Evolutionary conservation across 345 rosid genomes (phyloP), one percentile per base, ranked within the genome.

Genomic region (Trapa bicornis): DNA sequence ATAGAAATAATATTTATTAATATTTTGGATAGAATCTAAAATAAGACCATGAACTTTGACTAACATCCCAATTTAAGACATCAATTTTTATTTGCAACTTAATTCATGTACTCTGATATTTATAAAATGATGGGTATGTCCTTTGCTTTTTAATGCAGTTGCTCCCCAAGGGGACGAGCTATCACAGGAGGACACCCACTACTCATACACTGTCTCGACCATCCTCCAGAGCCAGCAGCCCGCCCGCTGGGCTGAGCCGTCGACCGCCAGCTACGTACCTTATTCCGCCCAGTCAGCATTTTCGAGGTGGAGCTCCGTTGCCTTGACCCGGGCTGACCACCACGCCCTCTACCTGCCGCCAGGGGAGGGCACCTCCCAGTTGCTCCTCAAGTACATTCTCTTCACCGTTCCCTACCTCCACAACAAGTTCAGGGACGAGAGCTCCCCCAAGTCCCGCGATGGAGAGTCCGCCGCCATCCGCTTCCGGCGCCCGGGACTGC

Each of bases 191-290:
- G 91, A 80, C 60, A 83, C 83, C 3, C 94, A 84, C 75, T 91
- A 95, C 78, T 91, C 98, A 22, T 90, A 86, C 71, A 91, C 98
- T 14, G 96, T 95, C 12, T 81, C 96, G n/a, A 76, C 91, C 68
- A 78, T 95, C 76, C 92, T 95, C 42, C 84, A 86, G 68, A 73
- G 70, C 79, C 94, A 84, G 65, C 94, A 84, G 65, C 74, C 82
- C 5, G 67, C 67, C 4, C 80, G 83, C 35, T 71, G 83, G 85
- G 76, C 83, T 9, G 85, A 91, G 22, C 75, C 87, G 10, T 72
- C 80, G 16, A 71, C 86, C 16, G n/a, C 79, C 15, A 45, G 72
- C 37, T 70, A 78, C 73, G 35, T 61, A 42, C 41, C 76, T 14
- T 77, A 73, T 84, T 79, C 88, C 47, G 39, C 66, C 78, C 86